These are phyloP conservation scores for Batrachochytrium dendrobatidis DNA, from an alignment of 371 early-diverging fungal genomes.

Conservation along the genomic window DNA sequence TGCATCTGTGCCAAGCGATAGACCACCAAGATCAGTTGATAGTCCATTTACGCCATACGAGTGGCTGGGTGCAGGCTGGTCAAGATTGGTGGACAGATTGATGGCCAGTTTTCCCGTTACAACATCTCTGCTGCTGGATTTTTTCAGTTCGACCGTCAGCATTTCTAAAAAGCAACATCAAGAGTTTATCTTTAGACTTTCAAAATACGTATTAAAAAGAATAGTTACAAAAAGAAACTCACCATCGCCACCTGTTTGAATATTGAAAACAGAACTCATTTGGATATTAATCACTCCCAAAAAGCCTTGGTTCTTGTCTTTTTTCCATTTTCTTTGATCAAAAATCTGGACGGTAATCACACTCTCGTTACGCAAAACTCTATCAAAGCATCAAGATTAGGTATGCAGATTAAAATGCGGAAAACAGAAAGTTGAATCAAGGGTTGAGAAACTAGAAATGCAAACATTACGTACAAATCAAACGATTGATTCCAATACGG, in stretches of 20 bases:
- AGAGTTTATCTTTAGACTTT: too few relatives aligned
- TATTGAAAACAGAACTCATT: conserved; percentile 70
- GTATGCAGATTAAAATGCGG: neutral
- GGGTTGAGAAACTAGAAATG: neutral
- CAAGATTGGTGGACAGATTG: conserved; percentile 51
- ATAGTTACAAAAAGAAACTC: neutral
- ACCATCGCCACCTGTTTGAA: conserved; percentile 33
- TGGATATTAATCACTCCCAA: conserved; percentile 86
- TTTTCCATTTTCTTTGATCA: conserved; percentile 93
- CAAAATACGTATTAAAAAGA: too few relatives aligned
- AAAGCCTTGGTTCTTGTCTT: conserved; percentile 83
- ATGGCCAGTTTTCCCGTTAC: conserved; percentile 80
- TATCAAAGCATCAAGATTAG: too few relatives aligned
- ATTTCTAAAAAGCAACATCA: conserved; percentile 55
- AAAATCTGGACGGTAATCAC: conserved; percentile 90
- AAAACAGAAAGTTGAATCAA: neutral
- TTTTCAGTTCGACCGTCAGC: conserved; percentile 77
- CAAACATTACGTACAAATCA: conserved; percentile 32
- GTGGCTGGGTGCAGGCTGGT: conserved; percentile 1
- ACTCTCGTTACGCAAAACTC: conserved; percentile 63
- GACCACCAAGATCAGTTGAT: conserved; percentile 2
- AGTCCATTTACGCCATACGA: neutral
- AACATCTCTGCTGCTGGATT: conserved; percentile 63
- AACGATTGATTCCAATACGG: conserved; percentile 79
- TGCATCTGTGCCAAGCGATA: conserved; percentile 9